These are phyloP conservation scores for Neurospora pannonica DNA, from an alignment of 495 filamentous ascomycete genomes.

Conservation along the genomic window DNA sequence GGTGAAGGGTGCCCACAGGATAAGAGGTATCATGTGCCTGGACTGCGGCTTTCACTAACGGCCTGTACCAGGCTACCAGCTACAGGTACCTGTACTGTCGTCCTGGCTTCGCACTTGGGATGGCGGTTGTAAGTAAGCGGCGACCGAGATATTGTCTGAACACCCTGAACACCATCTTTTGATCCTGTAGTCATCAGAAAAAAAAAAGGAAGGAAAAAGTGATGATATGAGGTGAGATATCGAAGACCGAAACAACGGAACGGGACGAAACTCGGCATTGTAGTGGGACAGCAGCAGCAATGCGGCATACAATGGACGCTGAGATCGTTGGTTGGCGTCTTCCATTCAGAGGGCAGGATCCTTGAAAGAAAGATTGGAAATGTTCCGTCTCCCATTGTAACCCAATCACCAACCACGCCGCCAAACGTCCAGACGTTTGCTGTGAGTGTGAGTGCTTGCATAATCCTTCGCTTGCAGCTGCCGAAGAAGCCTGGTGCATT, in stretches of 20 bases:
- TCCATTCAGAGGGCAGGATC: too few relatives aligned
- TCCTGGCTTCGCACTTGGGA: not conserved
- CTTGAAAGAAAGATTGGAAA: not conserved
- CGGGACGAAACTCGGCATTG: not conserved
- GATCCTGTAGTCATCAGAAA: not conserved
- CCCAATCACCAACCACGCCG: not conserved
- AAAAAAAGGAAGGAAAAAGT: not conserved
- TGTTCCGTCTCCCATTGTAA: not conserved
- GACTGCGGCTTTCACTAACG: not conserved
- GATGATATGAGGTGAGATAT: not conserved
- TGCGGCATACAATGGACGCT: not conserved
- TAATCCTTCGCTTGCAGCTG: not conserved
- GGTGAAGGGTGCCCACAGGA: not conserved
- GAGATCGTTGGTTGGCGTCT: not conserved
- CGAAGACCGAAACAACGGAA: not conserved
- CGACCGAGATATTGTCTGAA: not conserved
- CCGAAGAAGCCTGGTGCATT: not conserved
- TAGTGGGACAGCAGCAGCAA: not conserved
- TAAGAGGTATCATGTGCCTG: not conserved
- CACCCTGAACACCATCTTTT: not conserved
- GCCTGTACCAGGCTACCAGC: not conserved
- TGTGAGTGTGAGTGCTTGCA: not conserved
- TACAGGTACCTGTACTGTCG: not conserved
- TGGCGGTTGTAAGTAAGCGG: not conserved
- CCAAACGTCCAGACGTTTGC: not conserved